Base-by-base conservation (phyloP, 2,329 filamentous ascomycete genomes). In the Fusarium proliferatum region DNA sequence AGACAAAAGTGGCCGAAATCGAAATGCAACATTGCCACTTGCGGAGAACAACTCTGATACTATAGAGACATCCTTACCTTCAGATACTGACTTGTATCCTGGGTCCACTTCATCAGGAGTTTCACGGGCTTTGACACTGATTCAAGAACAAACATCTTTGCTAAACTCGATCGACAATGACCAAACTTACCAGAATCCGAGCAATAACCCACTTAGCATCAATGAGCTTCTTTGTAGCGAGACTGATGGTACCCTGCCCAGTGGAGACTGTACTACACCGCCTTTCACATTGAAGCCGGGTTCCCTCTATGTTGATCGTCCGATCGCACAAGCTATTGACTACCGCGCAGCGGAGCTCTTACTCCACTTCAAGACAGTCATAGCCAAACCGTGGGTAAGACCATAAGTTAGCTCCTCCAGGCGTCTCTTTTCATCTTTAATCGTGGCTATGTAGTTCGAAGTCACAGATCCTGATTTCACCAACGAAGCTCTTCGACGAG, bases 1-100 rank as follows among this genome's bases (percentile, higher is more conserved):
- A 53, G n/a, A 26, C 21, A 16, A 4, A 28, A 1, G 2, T 6
- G 5, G 23, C 3, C 23, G 13, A 28, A 16, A 39, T n/a, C 13
- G 13, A 28, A 39, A 19, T 21, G 16, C 9, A 28, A 2, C 13
- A 28, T 2, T 17, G 0, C 5, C 3, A 28, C 7, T 9, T 16
- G 11, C 34, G 9, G 34, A n/a, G 10, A 38, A 5, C 2, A 21
- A 12, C 13, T 36, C 13, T 8, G n/a, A 38, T 21, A 9, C 13
- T 17, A 15, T 39, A 9, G 9, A 53, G 9, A 26, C 23, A 38
- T 16, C 13, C 23, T 21, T 16, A 4, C 1, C 12, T 38, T 21
- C 17, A 19, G 23, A 16, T 26, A 26, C 10, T 53, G 9, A 13
- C 7, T 28, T 6, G 9, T 28, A 53, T 23, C 9, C 13, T 9